Evolutionary conservation across 2,329 filamentous ascomycete species (phyloP).

Genomic region (Xylariaceae sp.): DNA sequence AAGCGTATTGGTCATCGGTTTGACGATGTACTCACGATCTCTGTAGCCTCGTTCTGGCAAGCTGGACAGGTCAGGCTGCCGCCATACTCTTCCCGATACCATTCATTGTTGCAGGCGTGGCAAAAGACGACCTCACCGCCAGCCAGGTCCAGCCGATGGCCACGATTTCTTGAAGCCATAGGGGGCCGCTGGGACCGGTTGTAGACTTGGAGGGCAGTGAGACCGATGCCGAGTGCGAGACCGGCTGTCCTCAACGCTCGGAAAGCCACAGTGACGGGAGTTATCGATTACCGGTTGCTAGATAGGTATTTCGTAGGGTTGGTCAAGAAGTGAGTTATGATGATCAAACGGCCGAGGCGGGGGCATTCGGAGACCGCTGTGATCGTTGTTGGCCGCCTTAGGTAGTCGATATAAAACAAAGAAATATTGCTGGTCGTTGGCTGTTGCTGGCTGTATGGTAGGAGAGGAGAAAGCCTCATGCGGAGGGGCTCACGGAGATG

Average conservation of each 20-base stretch:
- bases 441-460: too few relatives aligned
- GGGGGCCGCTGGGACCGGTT: slow-evolving; percentile 43
- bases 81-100: slow-evolving; percentile 68
- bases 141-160: slow-evolving; percentile 48
- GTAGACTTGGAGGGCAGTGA: slow-evolving; percentile 56
- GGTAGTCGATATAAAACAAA: too few relatives aligned
- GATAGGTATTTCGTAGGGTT: slow-evolving; percentile 16
- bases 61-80: slow-evolving; percentile 64
- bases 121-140: slow-evolving; percentile 78
- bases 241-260: slow-evolving; percentile 53
- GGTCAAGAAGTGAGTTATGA: too few relatives aligned
- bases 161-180: slow-evolving; percentile 34
- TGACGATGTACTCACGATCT: slow-evolving; percentile 65
- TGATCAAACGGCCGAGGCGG: too few relatives aligned
- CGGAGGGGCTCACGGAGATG: too few relatives aligned
- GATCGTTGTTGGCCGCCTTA: too few relatives aligned
- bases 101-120: slow-evolving; percentile 77
- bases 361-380: too few relatives aligned
- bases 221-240: slow-evolving; percentile 57
- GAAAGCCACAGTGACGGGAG: slow-evolving; percentile 51
- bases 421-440: too few relatives aligned
- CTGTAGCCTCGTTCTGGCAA: slow-evolving; percentile 77
- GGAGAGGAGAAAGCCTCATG: too few relatives aligned
- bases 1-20: background rate
- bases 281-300: background rate